Evolutionary conservation across 1,284 basidiomycete genomes (phyloP).

Genomic region (Meira miltonrushii): DNA sequence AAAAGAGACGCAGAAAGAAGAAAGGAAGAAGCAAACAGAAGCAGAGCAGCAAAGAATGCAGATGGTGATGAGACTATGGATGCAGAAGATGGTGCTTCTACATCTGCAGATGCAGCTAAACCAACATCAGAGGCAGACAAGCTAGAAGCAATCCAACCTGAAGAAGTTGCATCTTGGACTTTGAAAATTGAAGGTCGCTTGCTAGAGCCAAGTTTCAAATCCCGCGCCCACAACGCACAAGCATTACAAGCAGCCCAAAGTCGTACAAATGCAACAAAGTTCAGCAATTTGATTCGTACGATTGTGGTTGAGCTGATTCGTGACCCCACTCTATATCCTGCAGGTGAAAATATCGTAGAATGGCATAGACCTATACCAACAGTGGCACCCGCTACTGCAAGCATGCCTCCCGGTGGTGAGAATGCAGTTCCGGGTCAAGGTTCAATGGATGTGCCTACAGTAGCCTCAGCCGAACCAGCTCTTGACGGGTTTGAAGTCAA

Average conservation of each 20-base stretch:
- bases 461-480: conserved; percentile 43
- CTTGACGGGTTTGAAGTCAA: conserved; percentile 81
- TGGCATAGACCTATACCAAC: conserved; percentile 55
- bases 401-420: conserved; percentile 21
- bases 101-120: neutral
- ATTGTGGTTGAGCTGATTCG: conserved; percentile 82
- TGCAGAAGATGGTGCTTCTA: neutral
- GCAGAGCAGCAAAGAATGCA: conserved; percentile 20
- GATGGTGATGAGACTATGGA: conserved; percentile 14
- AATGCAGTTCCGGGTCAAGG: conserved; percentile 15
- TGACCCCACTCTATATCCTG: conserved; percentile 70
- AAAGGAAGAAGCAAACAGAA: conserved; percentile 13
- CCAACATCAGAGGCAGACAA: neutral
- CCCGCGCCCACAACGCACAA: conserved; percentile 40
- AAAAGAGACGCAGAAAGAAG: conserved; percentile 16
- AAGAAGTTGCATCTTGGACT: conserved; percentile 72
- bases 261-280: conserved; percentile 58
- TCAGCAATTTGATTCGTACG: conserved; percentile 77
- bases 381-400: conserved; percentile 24
- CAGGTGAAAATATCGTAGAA: conserved; percentile 44
- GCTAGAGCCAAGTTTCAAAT: conserved; percentile 56
- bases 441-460: conserved; percentile 28
- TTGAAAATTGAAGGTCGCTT: conserved; percentile 82
- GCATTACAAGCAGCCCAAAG: conserved; percentile 44
- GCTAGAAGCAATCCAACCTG: neutral